Evolutionary conservation across 352 stramenopile genomes (phyloP).

Genomic region (Pythium pectinolyticum): DNA sequence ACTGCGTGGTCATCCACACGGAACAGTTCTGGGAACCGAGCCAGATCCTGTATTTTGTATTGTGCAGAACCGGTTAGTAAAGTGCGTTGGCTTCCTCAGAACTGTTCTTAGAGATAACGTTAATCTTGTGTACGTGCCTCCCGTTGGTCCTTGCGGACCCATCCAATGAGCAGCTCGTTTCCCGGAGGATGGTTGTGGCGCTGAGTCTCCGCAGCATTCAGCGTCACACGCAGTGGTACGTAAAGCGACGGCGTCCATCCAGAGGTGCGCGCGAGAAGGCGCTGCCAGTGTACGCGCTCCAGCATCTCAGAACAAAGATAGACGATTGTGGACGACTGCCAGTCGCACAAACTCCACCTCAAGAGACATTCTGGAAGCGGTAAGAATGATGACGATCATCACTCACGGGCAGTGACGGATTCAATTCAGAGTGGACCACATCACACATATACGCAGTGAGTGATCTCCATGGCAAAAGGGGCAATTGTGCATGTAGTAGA

Average conservation of each 20-base stretch:
- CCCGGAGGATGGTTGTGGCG: background rate
- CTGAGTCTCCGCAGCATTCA: conserved; percentile 26
- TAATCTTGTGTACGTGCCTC: too few species aligned
- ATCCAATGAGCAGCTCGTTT: conserved; percentile 18
- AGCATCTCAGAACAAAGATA: conserved; percentile 17
- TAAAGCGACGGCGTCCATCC: conserved; percentile 49
- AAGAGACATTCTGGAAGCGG: too few species aligned
- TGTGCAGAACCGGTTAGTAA: too few species aligned
- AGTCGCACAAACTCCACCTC: too few species aligned
- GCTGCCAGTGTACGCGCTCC: conserved; percentile 16
- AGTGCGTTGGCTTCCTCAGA: too few species aligned
- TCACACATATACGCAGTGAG: too few species aligned
- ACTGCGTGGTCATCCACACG: conserved; percentile 12
- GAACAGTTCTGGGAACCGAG: conserved; percentile 22
- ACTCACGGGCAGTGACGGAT: too few species aligned
- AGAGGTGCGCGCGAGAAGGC: conserved; percentile 40
- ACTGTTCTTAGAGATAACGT: too few species aligned
- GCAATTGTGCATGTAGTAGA: too few species aligned
- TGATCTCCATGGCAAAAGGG: too few species aligned
- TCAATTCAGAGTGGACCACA: background rate
- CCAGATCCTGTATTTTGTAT: background rate
- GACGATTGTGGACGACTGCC: too few species aligned
- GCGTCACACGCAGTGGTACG: conserved; percentile 48
- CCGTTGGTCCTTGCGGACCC: conserved; percentile 31
- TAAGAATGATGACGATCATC: too few species aligned